Percentiles rank a stretch among this genome's conserved stretches.
phyloP scores from a whole-genome alignment of 352 stramenopile genomes.

The Peronospora belbahrii region DNA sequence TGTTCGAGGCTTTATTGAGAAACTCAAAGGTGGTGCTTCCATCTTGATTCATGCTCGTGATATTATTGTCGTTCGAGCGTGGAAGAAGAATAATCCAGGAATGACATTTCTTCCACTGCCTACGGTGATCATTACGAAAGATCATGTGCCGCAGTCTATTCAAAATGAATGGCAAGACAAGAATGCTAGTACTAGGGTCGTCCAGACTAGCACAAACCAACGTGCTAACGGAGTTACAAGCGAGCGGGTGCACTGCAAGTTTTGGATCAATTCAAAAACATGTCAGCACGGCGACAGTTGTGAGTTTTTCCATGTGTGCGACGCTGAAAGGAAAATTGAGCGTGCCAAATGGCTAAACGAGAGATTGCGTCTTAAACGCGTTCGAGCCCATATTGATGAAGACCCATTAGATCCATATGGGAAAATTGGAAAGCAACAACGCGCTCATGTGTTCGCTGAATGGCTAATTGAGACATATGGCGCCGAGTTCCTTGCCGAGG shows the following conservation, averaged over 20 bases:
- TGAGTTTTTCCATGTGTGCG: constrained; percentile 47
- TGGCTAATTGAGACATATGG: constrained; percentile 78
- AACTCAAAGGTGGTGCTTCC: constrained; percentile 6
- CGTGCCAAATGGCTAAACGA: constrained; percentile 57
- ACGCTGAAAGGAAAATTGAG: constrained; percentile 38
- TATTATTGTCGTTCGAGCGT: constrained; percentile 33
- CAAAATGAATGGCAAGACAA: background rate
- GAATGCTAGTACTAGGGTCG: background rate
- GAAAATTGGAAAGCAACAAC: constrained; percentile 67
- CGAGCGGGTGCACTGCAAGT: constrained; percentile 52
- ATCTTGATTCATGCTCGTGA: constrained; percentile 43
- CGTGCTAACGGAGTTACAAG: background rate
- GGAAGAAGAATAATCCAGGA: constrained; percentile 46
- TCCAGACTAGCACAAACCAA: background rate
- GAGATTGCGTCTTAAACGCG: constrained; percentile 50
- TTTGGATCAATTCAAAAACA: constrained; percentile 76
- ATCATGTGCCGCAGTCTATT: constrained; percentile 6
- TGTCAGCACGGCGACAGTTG: constrained; percentile 65
- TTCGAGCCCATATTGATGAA: constrained; percentile 42
- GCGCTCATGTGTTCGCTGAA: constrained; percentile 59
- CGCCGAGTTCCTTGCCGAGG: constrained; percentile 28
- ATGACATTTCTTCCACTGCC: constrained; percentile 53
- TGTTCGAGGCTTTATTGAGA: constrained; percentile 53
- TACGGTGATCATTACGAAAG: constrained; percentile 23
- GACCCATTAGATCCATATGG: constrained; percentile 60